phyloP scores from a whole-genome alignment of 106 monocot genomes.

The Phalaenopsis aphrodite region DNA sequence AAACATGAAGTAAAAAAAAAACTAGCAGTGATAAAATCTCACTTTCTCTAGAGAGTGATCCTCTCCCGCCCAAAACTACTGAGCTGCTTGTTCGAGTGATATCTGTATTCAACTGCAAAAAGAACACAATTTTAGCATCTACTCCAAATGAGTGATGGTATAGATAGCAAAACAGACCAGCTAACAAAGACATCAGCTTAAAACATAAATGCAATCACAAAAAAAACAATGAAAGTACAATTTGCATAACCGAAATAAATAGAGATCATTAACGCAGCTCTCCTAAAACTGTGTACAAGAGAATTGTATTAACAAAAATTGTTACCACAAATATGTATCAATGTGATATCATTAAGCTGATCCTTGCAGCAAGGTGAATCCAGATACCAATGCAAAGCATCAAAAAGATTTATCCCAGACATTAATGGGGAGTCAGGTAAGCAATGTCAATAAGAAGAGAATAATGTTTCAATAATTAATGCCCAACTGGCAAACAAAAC shows the following conservation, averaged over 20 bases:
- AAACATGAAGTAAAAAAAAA: neutral
- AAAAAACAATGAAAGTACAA: neutral
- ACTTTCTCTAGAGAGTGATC: slow-evolving; percentile 58
- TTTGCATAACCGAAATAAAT: neutral
- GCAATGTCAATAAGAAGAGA: neutral
- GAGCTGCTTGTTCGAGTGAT: slow-evolving; percentile 30
- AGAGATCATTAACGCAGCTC: neutral
- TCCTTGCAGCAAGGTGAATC: neutral
- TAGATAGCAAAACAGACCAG: neutral
- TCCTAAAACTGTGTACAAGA: too few relatives aligned
- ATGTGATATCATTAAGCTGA: neutral
- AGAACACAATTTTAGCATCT: neutral
- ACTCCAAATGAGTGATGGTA: neutral
- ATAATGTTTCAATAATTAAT: neutral
- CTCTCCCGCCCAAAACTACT: slow-evolving; percentile 33
- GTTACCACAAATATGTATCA: neutral
- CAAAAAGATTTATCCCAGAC: neutral
- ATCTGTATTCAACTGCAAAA: slow-evolving; percentile 41
- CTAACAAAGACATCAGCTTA: neutral
- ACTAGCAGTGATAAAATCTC: slow-evolving; percentile 1
- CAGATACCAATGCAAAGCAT: neutral
- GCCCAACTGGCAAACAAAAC: neutral
- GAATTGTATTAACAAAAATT: neutral
- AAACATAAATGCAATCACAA: neutral
- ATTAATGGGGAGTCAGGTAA: neutral